A percentile compares a stretch with the other conserved stretches of the same genome.
Evolutionary conservation across 2,329 filamentous ascomycete species (phyloP).

Genomic region (Balansia obtecta): DNA sequence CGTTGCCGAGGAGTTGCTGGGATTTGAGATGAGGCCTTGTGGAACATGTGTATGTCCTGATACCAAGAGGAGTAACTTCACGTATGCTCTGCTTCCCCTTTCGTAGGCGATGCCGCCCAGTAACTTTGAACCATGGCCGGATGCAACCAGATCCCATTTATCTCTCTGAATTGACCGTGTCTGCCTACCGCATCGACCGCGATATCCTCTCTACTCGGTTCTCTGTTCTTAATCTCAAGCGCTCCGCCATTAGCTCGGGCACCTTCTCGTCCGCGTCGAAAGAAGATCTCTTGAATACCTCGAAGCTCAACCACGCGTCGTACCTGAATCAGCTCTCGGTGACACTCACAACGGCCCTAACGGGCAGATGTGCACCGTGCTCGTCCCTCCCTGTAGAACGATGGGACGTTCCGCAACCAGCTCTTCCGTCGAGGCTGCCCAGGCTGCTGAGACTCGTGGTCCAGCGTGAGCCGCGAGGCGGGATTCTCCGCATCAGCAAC

Average conservation of each 20-base stretch:
- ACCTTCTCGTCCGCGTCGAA: conserved; percentile 50
- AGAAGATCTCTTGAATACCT: conserved; percentile 44
- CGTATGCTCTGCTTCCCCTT: too few relatives aligned
- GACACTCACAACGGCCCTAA: conserved; percentile 50
- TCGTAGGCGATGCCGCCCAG: too few relatives aligned
- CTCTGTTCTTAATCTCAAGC: conserved; percentile 15
- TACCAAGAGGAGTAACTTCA: too few relatives aligned
- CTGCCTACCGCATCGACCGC: conserved; percentile 18
- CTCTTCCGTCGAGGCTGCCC: conserved; percentile 48
- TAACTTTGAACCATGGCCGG: too few relatives aligned
- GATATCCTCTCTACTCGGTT: conserved; percentile 10
- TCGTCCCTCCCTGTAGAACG: conserved; percentile 44
- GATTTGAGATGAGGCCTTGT: too few relatives aligned
- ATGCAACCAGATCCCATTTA: too few relatives aligned
- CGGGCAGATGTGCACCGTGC: conserved; percentile 54
- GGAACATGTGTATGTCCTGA: too few relatives aligned
- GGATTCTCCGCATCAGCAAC: conserved; percentile 62
- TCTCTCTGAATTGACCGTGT: too few relatives aligned
- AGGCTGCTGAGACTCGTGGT: conserved; percentile 21
- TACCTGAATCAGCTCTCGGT: too few relatives aligned
- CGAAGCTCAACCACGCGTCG: too few relatives aligned
- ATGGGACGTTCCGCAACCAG: conserved; percentile 61
- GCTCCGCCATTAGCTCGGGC: conserved; percentile 27
- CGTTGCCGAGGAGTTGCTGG: too few relatives aligned
- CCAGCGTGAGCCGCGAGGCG: conserved; percentile 41